Evolutionary conservation across 495 filamentous ascomycete species (phyloP), one percentile per base, ranked within the genome.

Genomic region (Penicillium coffeae): DNA sequence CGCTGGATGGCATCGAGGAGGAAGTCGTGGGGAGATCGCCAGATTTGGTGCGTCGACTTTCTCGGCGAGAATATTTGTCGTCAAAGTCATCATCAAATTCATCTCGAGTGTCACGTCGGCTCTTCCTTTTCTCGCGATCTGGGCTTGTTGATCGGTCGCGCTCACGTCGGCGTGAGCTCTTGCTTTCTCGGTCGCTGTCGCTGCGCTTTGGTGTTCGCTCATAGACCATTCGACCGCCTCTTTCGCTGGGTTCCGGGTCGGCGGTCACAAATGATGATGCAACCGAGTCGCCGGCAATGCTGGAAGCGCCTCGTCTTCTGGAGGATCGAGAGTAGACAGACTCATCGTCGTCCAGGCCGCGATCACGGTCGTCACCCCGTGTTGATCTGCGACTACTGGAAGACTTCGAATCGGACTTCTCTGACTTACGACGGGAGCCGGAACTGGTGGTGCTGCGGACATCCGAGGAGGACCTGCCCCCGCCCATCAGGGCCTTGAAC

Each of bases 231-330:
- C 55, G 62, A 34, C 69, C 51, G 37, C 63, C 38, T 34, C 64
- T 54, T 21, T 59, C 60, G 18, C 60, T 50, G 13, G 54, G 22
- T 30, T 69, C 61, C 14, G 70, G 68, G n/a, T 72, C 69, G 21
- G 78, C 77, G 33, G 78, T 80, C 45, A 78, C 70, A 62, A 77
- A 80, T 48, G 71, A 72, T 35, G 77, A 79, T 36, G 73, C 78
- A 34, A 76, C 63, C 0, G 76, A 78, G 21, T 75, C 68, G 37
- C 65, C 66, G 15, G 75, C 68, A 19, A 63, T 55, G 39, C 73
- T 77, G 20, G 60, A 14, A 1, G 67, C 50, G 34, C 64, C 58
- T 39, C 65, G 65, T 50, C 57, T 64, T 55, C 65, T 69, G 48
- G 60, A 50, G 12, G 71, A 69, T 7, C 69, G 63, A 20, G 67